Evolutionary conservation across 2,329 filamentous ascomycete species (phyloP).

Genomic region (Colletotrichum trifolii): DNA sequence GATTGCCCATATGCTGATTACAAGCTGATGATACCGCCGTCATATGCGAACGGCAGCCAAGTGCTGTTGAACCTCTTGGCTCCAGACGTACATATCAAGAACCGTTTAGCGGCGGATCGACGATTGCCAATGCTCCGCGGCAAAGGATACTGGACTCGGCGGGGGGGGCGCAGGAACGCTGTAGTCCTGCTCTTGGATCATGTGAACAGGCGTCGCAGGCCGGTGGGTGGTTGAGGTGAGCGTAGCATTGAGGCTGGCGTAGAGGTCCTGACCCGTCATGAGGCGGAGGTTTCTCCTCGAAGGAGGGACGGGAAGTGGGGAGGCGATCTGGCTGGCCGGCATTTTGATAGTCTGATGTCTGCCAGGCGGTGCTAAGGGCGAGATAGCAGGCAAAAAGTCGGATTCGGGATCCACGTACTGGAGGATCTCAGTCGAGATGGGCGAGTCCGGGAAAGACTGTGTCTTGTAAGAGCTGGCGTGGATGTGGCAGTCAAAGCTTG

Average conservation of each 20-base stretch:
- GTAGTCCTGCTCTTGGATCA: conserved; percentile 69
- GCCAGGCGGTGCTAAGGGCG: conserved; percentile 3
- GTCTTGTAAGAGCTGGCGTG: conserved; percentile 6
- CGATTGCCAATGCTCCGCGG: conserved; percentile 65
- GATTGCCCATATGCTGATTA: conserved; percentile 29
- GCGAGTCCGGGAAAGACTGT: conserved; percentile 13
- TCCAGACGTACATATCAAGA: background rate
- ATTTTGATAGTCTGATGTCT: conserved; percentile 45
- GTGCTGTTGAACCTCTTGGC: background rate
- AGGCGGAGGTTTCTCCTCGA: conserved; percentile 58
- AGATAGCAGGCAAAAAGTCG: background rate
- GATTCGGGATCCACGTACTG: conserved; percentile 17
- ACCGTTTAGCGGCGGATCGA: conserved; percentile 44
- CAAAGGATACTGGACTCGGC: conserved; percentile 72
- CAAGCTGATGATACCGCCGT: conserved; percentile 10
- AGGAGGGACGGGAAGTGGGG: conserved; percentile 60
- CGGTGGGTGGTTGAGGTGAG: conserved; percentile 57
- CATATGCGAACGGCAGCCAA: conserved; percentile 6
- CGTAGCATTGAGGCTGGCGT: conserved; percentile 63
- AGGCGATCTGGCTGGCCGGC: conserved; percentile 55
- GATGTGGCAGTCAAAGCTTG: conserved; percentile 2
- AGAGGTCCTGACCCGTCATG: conserved; percentile 62
- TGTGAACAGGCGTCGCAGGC: conserved; percentile 59
- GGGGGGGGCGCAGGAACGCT: conserved; percentile 73
- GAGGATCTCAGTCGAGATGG: conserved; percentile 1